Percentiles rank a stretch among this genome's conserved stretches.
Conservation (phyloP, 1,284 basidiomycete species). For the Cryptococcus depauperatus region DNA sequence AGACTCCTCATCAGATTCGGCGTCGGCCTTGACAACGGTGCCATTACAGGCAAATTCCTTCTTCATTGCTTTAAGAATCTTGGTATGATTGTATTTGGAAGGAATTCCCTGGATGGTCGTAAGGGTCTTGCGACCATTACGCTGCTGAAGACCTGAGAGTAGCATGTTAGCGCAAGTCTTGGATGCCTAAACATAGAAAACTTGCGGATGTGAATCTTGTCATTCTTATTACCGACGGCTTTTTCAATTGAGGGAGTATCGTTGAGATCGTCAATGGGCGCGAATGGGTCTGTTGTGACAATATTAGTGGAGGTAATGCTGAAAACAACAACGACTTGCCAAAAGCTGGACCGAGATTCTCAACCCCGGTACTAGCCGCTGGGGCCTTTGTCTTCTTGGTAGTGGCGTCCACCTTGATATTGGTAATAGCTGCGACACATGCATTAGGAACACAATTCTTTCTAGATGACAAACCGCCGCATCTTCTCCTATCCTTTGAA, state of each 20-base stretch:
- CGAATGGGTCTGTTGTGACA: constrained; percentile 74
- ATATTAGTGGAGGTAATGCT: neutral
- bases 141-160: constrained; percentile 72
- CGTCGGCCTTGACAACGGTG: constrained; percentile 61
- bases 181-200: constrained; percentile 4
- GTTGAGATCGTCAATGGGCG: constrained; percentile 49
- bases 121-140: constrained; percentile 98
- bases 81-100: constrained; percentile 95
- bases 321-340: constrained; percentile 22
- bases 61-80: constrained; percentile 98
- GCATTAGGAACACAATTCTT: too few relatives aligned
- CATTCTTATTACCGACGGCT: constrained; percentile 65
- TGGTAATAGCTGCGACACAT: constrained; percentile 5
- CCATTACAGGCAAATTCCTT: constrained; percentile 99
- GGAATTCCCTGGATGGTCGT: constrained; percentile 96
- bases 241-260: constrained; percentile 52
- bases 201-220: constrained; percentile 83
- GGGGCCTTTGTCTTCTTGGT: constrained; percentile 40
- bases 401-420: constrained; percentile 44
- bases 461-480: too few relatives aligned
- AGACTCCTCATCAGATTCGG: constrained; percentile 38
- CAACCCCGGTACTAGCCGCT: constrained; percentile 36
- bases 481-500: too few relatives aligned
- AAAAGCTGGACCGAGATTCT: constrained; percentile 32
- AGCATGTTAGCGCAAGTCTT: neutral